phyloP scores from a whole-genome alignment of 495 filamentous ascomycete species.

The Oidiodendron maius region DNA sequence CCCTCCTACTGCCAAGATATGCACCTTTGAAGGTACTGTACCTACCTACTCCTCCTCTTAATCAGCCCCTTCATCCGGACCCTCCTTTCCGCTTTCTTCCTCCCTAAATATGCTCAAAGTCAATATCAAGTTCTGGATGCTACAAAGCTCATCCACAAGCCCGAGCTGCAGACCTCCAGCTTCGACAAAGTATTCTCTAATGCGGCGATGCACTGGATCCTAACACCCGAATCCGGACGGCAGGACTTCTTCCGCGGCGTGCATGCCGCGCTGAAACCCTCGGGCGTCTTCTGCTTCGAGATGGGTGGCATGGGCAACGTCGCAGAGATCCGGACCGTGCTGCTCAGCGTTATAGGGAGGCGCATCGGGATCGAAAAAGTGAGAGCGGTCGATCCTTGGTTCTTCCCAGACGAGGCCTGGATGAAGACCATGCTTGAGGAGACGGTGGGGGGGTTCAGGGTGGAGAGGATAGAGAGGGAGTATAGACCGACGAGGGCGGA shows the following conservation, averaged over 20 bases:
- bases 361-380: constrained; percentile 45
- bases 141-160: constrained; percentile 4
- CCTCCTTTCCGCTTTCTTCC: too few relatives aligned
- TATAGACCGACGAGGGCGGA: constrained; percentile 54
- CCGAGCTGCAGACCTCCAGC: constrained; percentile 20
- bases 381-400: constrained; percentile 57
- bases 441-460: constrained; percentile 45
- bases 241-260: constrained; percentile 39
- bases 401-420: constrained; percentile 56
- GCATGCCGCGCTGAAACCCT: constrained; percentile 43
- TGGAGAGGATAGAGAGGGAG: constrained; percentile 56
- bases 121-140: constrained; percentile 12
- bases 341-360: constrained; percentile 45
- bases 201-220: constrained; percentile 75
- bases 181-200: constrained; percentile 71
- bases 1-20: constrained; percentile 19
- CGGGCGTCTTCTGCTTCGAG: constrained; percentile 62
- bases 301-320: constrained; percentile 71
- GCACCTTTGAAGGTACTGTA: constrained; percentile 36
- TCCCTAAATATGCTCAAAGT: too few relatives aligned
- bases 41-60: not conserved
- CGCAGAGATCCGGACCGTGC: constrained; percentile 53
- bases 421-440: constrained; percentile 44
- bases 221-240: constrained; percentile 31
- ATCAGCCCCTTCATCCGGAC: too few relatives aligned